phyloP scores from a whole-genome alignment of 352 stramenopile genomes.

The Phytophthora boehmeriae region DNA sequence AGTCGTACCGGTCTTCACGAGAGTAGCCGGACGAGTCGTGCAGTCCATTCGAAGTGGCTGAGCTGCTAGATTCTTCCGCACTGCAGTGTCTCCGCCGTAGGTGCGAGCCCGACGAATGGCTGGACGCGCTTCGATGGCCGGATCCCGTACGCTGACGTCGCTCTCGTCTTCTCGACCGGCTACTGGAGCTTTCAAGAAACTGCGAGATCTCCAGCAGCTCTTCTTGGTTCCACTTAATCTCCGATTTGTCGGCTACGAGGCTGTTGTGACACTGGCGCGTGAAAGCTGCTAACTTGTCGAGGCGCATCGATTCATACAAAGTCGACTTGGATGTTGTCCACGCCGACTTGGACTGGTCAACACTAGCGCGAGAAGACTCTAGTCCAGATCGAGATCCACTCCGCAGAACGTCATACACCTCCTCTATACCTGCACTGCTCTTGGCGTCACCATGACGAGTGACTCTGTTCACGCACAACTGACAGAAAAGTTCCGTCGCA shows the following conservation, averaged over 20 bases:
- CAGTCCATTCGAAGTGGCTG: conserved; percentile 19
- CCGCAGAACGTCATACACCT: conserved; percentile 35
- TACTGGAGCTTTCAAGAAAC: conserved; percentile 29
- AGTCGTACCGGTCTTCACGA: conserved; percentile 14
- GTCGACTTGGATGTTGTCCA: conserved; percentile 19
- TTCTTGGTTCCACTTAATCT: conserved; percentile 44
- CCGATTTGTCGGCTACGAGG: conserved; percentile 18
- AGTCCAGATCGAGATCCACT: conserved; percentile 16
- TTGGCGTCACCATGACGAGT: conserved; percentile 20
- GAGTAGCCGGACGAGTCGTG: conserved; percentile 10
- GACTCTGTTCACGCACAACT: conserved; percentile 52
- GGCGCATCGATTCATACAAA: conserved; percentile 11
- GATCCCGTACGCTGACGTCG: conserved; percentile 19
- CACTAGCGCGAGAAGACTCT: conserved; percentile 12
- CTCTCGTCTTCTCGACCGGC: conserved; percentile 21
- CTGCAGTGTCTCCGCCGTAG: conserved; percentile 10
- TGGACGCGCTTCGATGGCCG: conserved; percentile 8
- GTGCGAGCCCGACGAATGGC: conserved; percentile 2
- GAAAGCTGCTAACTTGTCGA: conserved; percentile 37
- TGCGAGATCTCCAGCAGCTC: conserved; percentile 40
- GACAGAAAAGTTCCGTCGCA: conserved; percentile 55
- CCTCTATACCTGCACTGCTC: conserved; percentile 24
- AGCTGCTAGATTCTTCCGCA: conserved; percentile 26
- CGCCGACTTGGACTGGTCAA: conserved; percentile 5
- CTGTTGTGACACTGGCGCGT: conserved; percentile 29